phyloP scores from a whole-genome alignment of 345 rosid species.

The Gossypium australe region DNA sequence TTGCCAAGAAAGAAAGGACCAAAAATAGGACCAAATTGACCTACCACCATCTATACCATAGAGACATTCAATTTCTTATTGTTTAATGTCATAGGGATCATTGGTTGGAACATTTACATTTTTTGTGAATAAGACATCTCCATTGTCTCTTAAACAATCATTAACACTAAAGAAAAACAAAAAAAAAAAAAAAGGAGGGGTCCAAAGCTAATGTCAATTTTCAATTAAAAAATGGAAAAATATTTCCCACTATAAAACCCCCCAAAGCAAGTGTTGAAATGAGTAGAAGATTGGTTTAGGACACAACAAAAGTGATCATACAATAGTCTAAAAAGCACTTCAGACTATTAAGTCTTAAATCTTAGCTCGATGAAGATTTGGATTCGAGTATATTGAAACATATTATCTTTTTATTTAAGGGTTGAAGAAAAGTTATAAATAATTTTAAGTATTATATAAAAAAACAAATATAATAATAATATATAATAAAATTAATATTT shows the following conservation, averaged over 20 bases:
- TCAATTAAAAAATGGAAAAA: background rate
- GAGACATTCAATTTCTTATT: constrained; percentile 5
- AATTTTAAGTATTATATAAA: too few species aligned
- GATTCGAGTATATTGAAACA: rapidly evolving
- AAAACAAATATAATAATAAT: too few species aligned
- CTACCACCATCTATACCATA: background rate
- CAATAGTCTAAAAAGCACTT: background rate
- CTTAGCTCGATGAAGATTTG: rapidly evolving
- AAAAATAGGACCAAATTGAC: background rate
- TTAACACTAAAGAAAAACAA: background rate
- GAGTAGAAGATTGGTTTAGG: background rate
- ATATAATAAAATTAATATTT: too few species aligned
- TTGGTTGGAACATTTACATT: background rate
- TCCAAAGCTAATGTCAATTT: background rate
- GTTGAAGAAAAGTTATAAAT: rapidly evolving
- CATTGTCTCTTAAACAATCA: background rate
- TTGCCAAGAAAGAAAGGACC: background rate
- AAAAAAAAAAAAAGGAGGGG: background rate
- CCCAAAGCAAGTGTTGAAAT: background rate
- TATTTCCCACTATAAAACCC: background rate
- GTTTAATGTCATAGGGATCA: background rate
- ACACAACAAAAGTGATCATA: background rate
- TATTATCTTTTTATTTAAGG: too few species aligned
- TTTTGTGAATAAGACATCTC: background rate
- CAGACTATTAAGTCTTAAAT: too few species aligned